Base-by-base conservation (phyloP, 176 grass and related monocot genomes). In the Triticum monococcum region DNA sequence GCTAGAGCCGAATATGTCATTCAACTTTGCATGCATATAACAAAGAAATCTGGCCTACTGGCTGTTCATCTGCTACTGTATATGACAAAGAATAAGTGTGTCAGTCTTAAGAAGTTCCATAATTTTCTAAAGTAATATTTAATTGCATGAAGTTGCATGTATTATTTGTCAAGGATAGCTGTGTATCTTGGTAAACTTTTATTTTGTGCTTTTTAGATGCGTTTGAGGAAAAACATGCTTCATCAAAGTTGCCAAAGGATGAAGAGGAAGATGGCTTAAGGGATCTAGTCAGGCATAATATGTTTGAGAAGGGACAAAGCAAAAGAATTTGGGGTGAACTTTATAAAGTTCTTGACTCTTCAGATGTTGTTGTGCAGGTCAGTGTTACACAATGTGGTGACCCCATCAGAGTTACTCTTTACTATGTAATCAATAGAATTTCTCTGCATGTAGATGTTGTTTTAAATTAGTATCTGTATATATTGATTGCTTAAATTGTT, bases 251-350 rank as follows among this genome's bases (percentile, higher is more conserved):
- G 78, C 84, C 86, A 14, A 85, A 54, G 80, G 96, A 90, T 56
- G 96, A 92, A 24, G 85, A 97, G 66, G 91, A 98, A 89, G 93
- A 98, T 87, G 96, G 96, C 8, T 90, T 98, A 78, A 86, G 91
- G 45, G 45, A 48, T 48, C 45, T 48, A 48, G 45, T 48, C 12
- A 48, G 45, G 45, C 45, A 48, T 82, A 98, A 91, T 17, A 98
- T 98, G 95, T 98, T 98, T 79, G 95, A 95, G 85, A 98, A 95
- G 67, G 95, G 95, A 22, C 93, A 95, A 64, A 95, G 93, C 85
- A 98, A 98, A 85, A 85, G 93, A 87, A 98, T 98, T 31, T 98
- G 95, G 95, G 93, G 95, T 91, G 95, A 98, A 88, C 86, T 98
- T 17, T 98, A 98, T 90, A 98, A 95, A 93, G 95, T 98, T 83